Evolutionary conservation across 1,284 basidiomycete species (phyloP).

Genomic region (Ceratobasidium sp.): DNA sequence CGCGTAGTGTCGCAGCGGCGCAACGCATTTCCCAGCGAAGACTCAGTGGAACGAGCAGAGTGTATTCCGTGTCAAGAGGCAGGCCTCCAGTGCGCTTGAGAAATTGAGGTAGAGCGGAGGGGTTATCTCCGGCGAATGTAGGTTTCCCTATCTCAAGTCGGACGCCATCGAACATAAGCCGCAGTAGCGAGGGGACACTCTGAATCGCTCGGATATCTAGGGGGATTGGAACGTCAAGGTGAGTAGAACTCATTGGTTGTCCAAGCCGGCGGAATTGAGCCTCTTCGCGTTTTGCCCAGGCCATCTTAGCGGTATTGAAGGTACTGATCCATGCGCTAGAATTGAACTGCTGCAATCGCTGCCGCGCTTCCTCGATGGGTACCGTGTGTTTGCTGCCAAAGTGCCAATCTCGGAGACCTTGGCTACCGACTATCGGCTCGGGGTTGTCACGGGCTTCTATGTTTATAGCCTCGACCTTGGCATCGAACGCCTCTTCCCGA

Average conservation of each 20-base stretch:
- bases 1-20: conserved; percentile 75
- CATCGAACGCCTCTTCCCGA: conserved; percentile 83
- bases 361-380: conserved; percentile 76
- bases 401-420: conserved; percentile 48
- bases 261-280: conserved; percentile 53
- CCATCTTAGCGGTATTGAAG: conserved; percentile 18
- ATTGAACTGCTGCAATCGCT: conserved; percentile 77
- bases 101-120: conserved; percentile 60
- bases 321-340: conserved; percentile 76
- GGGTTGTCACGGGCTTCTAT: conserved; percentile 49
- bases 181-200: conserved; percentile 77
- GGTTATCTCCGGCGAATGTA: conserved; percentile 69
- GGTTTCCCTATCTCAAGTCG: conserved; percentile 64
- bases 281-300: conserved; percentile 31
- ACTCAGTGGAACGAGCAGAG: conserved; percentile 86
- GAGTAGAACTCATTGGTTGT: conserved; percentile 15
- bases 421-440: conserved; percentile 31
- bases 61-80: conserved; percentile 77
- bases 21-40: conserved; percentile 76
- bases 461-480: conserved; percentile 75
- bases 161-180: conserved; percentile 73
- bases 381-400: conserved; percentile 74
- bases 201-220: conserved; percentile 59
- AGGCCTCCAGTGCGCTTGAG: conserved; percentile 59
- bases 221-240: conserved; percentile 54